These are phyloP conservation scores for Termitomyces sp. DNA, from an alignment of 768 basidiomycete genomes.

Conservation along the genomic window DNA sequence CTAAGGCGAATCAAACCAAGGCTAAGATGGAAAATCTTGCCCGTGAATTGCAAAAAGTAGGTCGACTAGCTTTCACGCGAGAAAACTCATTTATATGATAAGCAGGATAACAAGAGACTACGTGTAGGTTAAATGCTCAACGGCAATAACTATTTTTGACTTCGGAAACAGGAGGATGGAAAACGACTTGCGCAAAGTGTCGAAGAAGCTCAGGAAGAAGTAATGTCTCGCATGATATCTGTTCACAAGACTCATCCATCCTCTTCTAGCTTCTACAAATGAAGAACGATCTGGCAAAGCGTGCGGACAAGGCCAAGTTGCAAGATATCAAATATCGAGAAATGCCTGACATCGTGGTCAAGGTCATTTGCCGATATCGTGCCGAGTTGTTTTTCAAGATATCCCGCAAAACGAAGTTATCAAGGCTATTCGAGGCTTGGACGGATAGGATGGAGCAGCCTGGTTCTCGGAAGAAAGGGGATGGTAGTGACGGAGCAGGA, in stretches of 20 bases:
- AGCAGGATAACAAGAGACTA: conserved; percentile 84
- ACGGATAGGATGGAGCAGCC: conserved; percentile 81
- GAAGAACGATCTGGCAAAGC: conserved; percentile 79
- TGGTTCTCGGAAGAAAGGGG: conserved; percentile 40
- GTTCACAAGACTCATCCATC: conserved; percentile 11
- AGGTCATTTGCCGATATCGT: conserved; percentile 84
- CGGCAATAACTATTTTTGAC: conserved; percentile 18
- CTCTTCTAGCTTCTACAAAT: conserved; percentile 63
- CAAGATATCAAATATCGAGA: conserved; percentile 82
- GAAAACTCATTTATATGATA: conserved; percentile 10
- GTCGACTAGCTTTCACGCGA: conserved; percentile 1
- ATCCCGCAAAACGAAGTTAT: conserved; percentile 84
- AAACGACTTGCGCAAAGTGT: conserved; percentile 76
- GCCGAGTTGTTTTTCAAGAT: conserved; percentile 93
- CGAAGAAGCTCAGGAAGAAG: conserved; percentile 87
- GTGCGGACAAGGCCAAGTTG: conserved; percentile 72
- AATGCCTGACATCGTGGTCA: conserved; percentile 87
- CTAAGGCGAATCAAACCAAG: conserved; percentile 86
- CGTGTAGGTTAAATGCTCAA: conserved; percentile 48
- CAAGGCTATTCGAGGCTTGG: conserved; percentile 83
- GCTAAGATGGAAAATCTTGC: conserved; percentile 89
- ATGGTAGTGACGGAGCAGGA: conserved; percentile 26
- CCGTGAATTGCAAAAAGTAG: conserved; percentile 85
- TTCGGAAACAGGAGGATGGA: conserved; percentile 67
- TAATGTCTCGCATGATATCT: conserved; percentile 22